Base-by-base conservation (phyloP, 1,284 basidiomycete species). In the Omphalotus olearius region DNA sequence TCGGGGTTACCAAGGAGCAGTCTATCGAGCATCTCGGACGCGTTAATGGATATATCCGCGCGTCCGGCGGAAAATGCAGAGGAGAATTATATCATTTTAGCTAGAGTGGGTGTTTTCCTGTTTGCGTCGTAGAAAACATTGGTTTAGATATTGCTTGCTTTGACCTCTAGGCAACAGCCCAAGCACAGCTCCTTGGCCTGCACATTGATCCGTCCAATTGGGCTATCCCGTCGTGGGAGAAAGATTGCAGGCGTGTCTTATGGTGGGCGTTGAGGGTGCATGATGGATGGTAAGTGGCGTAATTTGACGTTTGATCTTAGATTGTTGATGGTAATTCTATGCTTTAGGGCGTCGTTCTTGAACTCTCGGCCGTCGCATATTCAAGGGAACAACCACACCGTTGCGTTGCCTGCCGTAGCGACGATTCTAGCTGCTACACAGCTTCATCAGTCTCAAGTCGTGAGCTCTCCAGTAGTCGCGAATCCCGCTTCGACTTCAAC, bases 301-400 rank as follows among this genome's bases (percentile, higher is more conserved):
- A 13, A 5, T 17, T n/a, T 26, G 37, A 6, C 4, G 23, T n/a
- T 23, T 6, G 2, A 6, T 36, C 30, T n/a, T 17, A 2, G n/a
- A 3, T 43, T 42, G 45, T 14, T 49, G 11, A 0, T 7, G 38
- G 33, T 7, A 23, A 2, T 18, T 25, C 4, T n/a, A 4, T 23
- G 6, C 14, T 11, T 14, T 45, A 60, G 60, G 59, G 59, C 60
- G 45, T 61, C 59, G 13, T 62, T 62, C 51, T 45, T 62, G 17
- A 62, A 62, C 50, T 61, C 61, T 9, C 57, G 61, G 26, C 61
- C 61, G 11, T 62, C 61, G 4, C 61, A 62, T 46, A 59, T 62
- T 28, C 61, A 62, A 50, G 46, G 38, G 20, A 55, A 61, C 17
- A 62, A 62, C 39, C 55, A 53, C 45, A 49, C 49, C 9, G 54